These are phyloP conservation scores for Phallus indusiatus DNA, from an alignment of 768 basidiomycete species.

Conservation along the genomic window DNA sequence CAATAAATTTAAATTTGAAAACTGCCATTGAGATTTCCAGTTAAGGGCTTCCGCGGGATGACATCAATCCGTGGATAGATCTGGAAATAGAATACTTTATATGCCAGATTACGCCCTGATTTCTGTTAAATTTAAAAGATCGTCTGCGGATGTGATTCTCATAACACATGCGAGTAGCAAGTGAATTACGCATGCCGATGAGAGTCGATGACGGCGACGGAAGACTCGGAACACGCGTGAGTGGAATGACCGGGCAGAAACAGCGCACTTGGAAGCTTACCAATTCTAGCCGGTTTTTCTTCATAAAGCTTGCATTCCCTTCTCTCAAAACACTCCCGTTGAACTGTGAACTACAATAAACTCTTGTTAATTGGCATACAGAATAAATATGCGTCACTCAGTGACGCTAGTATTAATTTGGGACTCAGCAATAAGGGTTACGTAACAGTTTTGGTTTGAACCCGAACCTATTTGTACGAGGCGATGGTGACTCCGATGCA, in stretches of 20 bases:
- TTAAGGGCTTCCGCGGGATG: not conserved
- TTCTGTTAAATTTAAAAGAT: not conserved
- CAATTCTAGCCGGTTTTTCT: not conserved
- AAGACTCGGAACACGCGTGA: not conserved
- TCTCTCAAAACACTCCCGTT: not conserved
- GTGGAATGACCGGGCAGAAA: not conserved
- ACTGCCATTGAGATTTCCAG: not conserved
- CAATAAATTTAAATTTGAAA: not conserved
- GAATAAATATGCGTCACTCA: not conserved
- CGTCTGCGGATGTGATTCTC: not conserved
- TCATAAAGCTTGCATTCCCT: not conserved
- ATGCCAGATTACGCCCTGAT: not conserved
- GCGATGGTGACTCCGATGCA: conserved; percentile 10
- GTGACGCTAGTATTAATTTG: not conserved
- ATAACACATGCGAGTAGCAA: not conserved
- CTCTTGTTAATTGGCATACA: not conserved
- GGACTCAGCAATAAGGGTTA: conserved; percentile 3
- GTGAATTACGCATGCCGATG: not conserved
- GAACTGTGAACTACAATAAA: not conserved
- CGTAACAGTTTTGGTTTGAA: not conserved
- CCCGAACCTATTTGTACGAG: not conserved
- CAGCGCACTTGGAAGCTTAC: not conserved
- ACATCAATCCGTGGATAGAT: not conserved
- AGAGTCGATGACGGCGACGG: not conserved
- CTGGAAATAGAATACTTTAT: not conserved